phyloP scores from a whole-genome alignment of 1,284 basidiomycete genomes.

The Schizopora paradoxa region DNA sequence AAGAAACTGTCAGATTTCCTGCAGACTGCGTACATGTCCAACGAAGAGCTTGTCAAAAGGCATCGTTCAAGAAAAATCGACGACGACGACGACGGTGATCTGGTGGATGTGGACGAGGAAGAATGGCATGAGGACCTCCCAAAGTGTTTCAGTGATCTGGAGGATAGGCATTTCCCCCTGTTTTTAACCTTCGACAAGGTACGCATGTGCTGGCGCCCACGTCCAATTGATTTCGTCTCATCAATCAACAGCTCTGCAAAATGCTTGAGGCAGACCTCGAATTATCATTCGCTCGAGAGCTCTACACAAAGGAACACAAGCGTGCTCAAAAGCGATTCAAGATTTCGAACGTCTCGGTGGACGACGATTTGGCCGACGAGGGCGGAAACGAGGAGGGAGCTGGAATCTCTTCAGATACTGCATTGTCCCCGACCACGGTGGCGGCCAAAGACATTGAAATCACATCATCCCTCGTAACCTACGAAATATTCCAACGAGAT shows the following conservation, averaged over 20 bases:
- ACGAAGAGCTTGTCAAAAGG: slow-evolving; percentile 32
- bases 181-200: slow-evolving; percentile 66
- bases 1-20: slow-evolving; percentile 46
- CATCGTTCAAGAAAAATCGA: slow-evolving; percentile 22
- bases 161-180: slow-evolving; percentile 62
- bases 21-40: slow-evolving; percentile 33
- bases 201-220: slow-evolving; percentile 14
- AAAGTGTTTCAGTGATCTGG: slow-evolving; percentile 47
- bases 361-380: slow-evolving; percentile 3
- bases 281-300: slow-evolving; percentile 15
- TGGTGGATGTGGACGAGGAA: slow-evolving; percentile 46
- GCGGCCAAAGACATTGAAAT: slow-evolving; percentile 25
- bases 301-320: slow-evolving; percentile 17
- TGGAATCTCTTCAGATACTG: neutral
- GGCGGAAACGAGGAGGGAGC: neutral
- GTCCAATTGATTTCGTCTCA: neutral
- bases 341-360: slow-evolving; percentile 6
- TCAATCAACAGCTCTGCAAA: slow-evolving; percentile 16
- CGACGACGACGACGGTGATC: slow-evolving; percentile 31
- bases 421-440: neutral
- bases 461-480: slow-evolving; percentile 37
- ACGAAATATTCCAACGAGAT: slow-evolving; percentile 41
- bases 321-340: slow-evolving; percentile 16
- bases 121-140: slow-evolving; percentile 46
- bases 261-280: slow-evolving; percentile 22